Evolutionary conservation across 2,329 filamentous ascomycete genomes (phyloP).

Genomic region (Arthrobotrys conoides): DNA sequence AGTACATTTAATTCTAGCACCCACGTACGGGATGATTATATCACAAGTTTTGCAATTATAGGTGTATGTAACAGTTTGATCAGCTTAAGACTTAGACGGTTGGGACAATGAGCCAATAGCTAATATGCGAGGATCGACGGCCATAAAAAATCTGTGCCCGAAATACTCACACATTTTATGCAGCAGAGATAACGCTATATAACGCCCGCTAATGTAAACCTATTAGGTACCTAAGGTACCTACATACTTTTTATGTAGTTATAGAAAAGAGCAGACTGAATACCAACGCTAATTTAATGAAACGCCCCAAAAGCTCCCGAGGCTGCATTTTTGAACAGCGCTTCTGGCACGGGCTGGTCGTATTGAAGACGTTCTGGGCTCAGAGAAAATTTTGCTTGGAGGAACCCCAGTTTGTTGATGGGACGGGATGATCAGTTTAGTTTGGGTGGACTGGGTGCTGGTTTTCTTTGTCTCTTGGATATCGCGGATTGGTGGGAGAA

Average conservation of each 20-base stretch:
- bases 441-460: not conserved
- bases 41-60: not conserved
- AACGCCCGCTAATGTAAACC: not conserved
- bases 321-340: not conserved
- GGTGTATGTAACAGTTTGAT: too few species aligned
- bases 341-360: not conserved
- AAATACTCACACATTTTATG: too few species aligned
- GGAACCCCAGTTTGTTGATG: not conserved
- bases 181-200: not conserved
- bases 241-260: too few species aligned
- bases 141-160: too few species aligned
- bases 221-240: too few species aligned
- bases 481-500: not conserved
- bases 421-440: not conserved
- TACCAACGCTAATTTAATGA: not conserved
- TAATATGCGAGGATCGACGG: not conserved
- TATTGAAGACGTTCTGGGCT: not conserved
- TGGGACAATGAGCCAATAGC: not conserved
- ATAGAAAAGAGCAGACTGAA: not conserved
- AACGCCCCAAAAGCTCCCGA: not conserved
- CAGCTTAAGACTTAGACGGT: too few species aligned
- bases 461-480: slow-evolving; percentile 54
- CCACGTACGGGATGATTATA: not conserved
- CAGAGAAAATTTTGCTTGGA: too few species aligned
- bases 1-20: slow-evolving; percentile 77